Conservation (phyloP, 2,329 filamentous ascomycete genomes). For the Colletotrichum simmondsii region DNA sequence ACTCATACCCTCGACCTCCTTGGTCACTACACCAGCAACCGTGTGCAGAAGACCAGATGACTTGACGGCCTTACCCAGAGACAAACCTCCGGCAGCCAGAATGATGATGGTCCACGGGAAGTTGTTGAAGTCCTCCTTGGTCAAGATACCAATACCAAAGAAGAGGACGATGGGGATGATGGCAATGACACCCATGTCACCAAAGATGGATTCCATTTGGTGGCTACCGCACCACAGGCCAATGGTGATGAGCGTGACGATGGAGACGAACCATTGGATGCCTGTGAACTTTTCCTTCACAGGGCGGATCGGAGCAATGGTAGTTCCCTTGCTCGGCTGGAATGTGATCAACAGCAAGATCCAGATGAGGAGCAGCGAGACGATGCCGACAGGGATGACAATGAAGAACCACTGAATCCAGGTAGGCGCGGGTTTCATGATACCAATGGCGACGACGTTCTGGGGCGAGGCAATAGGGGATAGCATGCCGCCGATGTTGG, state of each 20-base stretch:
- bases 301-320: conserved; percentile 89
- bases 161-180: conserved; percentile 96
- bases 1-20: conserved; percentile 78
- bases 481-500: conserved; percentile 95
- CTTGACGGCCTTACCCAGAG: conserved; percentile 92
- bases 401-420: conserved; percentile 99
- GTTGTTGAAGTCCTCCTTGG: conserved; percentile 99
- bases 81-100: conserved; percentile 90
- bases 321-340: conserved; percentile 84
- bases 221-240: conserved; percentile 92
- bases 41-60: conserved; percentile 92
- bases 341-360: conserved; percentile 85
- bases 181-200: conserved; percentile 98
- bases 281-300: conserved; percentile 90
- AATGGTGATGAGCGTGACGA: conserved; percentile 87
- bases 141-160: conserved; percentile 95
- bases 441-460: conserved; percentile 95
- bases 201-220: conserved; percentile 86
- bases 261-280: conserved; percentile 91
- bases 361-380: conserved; percentile 92
- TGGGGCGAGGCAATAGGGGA: conserved; percentile 97
- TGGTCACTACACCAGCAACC: conserved; percentile 82
- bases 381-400: conserved; percentile 88
- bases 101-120: conserved; percentile 99
- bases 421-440: conserved; percentile 91